phyloP scores from a whole-genome alignment of 495 filamentous ascomycete species.

The Penicillium taxi region DNA sequence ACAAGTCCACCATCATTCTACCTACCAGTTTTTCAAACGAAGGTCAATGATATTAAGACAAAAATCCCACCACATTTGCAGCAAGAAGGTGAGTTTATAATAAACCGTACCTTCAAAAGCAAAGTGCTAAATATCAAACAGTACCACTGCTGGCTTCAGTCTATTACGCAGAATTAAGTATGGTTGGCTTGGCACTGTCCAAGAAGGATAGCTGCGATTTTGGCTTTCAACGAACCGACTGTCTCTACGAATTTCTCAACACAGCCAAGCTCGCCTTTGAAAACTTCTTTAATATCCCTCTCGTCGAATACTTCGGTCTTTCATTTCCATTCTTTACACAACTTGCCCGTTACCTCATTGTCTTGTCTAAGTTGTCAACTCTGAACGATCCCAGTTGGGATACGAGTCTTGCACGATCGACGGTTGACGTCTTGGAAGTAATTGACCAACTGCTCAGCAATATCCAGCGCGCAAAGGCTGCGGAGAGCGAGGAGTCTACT shows the following conservation, averaged over 20 bases:
- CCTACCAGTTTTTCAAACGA: conserved; percentile 1
- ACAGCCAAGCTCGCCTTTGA: conserved; percentile 7
- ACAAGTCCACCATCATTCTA: conserved; percentile 2
- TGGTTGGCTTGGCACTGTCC: conserved; percentile 1
- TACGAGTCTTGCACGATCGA: conserved; percentile 1
- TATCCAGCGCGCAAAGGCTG: neutral
- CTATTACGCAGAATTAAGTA: too few species aligned
- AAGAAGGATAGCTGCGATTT: neutral
- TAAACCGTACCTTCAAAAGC: too few species aligned
- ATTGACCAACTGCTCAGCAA: conserved; percentile 15
- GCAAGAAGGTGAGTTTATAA: too few species aligned
- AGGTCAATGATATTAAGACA: conserved; percentile 2
- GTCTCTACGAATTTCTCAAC: conserved; percentile 16
- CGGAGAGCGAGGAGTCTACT: conserved; percentile 1
- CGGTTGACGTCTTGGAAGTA: conserved; percentile 7
- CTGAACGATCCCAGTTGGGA: conserved; percentile 18
- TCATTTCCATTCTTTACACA: conserved; percentile 6
- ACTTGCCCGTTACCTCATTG: conserved; percentile 8
- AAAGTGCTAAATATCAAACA: too few species aligned
- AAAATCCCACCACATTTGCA: too few species aligned
- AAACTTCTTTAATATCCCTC: conserved; percentile 5
- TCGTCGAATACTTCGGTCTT: conserved; percentile 3
- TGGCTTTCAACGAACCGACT: conserved; percentile 7
- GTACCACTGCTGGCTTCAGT: too few species aligned
- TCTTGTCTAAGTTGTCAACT: conserved; percentile 11